phyloP scores from a whole-genome alignment of 2,329 filamentous ascomycete genomes.

The Ceratocystiopsis sp. region DNA sequence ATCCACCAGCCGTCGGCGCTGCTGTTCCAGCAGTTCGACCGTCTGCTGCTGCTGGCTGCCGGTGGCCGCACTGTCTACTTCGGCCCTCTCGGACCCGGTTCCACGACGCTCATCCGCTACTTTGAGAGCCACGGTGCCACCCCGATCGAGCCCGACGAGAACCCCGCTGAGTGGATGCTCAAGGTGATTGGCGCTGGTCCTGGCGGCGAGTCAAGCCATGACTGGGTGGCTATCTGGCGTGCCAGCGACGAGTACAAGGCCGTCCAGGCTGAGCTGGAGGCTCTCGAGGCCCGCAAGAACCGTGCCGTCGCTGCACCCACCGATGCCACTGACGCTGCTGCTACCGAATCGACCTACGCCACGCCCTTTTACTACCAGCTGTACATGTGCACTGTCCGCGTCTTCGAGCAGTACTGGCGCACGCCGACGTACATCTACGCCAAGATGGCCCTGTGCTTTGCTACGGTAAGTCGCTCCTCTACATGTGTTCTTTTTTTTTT shows the following conservation, averaged over 20 bases:
- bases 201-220: slow-evolving; percentile 40
- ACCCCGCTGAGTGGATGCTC: slow-evolving; percentile 72
- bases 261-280: slow-evolving; percentile 43
- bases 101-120: slow-evolving; percentile 49
- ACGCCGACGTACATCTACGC: slow-evolving; percentile 60
- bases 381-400: slow-evolving; percentile 40
- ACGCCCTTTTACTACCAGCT: slow-evolving; percentile 47
- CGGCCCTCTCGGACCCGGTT: slow-evolving; percentile 45
- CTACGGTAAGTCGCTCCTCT: background rate
- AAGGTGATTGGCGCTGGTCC: slow-evolving; percentile 46
- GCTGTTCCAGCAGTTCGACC: slow-evolving; percentile 9
- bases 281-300: slow-evolving; percentile 8
- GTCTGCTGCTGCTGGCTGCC: slow-evolving; percentile 4
- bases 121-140: slow-evolving; percentile 55
- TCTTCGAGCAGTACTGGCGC: slow-evolving; percentile 67
- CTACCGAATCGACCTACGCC: slow-evolving; percentile 36
- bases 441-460: slow-evolving; percentile 39
- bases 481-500: too few relatives aligned
- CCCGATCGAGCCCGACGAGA: slow-evolving; percentile 43
- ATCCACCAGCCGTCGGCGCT: slow-evolving; percentile 10
- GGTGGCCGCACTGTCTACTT: slow-evolving; percentile 9
- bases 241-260: slow-evolving; percentile 43
- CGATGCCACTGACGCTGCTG: background rate
- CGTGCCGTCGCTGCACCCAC: slow-evolving; percentile 9
- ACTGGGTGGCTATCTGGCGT: slow-evolving; percentile 36